These are phyloP conservation scores for Phyllosticta paracitricarpa DNA, from an alignment of 2,329 filamentous ascomycete species.

Conservation along the genomic window DNA sequence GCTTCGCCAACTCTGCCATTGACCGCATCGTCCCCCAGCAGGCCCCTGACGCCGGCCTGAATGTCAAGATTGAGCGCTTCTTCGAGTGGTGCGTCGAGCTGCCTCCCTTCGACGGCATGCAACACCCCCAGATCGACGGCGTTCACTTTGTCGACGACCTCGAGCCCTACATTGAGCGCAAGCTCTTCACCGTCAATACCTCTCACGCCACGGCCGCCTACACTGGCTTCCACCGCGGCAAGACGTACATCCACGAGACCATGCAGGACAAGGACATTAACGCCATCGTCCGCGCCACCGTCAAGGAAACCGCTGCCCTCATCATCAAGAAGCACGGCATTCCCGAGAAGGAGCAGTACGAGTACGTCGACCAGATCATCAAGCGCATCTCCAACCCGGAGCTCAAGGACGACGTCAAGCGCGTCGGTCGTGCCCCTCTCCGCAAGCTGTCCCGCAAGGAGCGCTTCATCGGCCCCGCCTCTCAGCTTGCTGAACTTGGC, in stretches of 20 bases:
- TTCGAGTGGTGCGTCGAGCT: slow-evolving; percentile 97
- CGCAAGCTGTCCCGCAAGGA: slow-evolving; percentile 93
- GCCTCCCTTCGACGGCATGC: slow-evolving; percentile 62
- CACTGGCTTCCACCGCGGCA: slow-evolving; percentile 79
- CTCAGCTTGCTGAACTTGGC: slow-evolving; percentile 74
- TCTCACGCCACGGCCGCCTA: slow-evolving; percentile 93
- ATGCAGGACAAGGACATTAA: slow-evolving; percentile 73
- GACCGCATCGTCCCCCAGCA: slow-evolving; percentile 96
- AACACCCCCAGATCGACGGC: slow-evolving; percentile 67
- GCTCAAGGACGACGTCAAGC: slow-evolving; percentile 85
- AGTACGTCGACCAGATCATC: slow-evolving; percentile 89
- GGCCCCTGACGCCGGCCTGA: slow-evolving; percentile 65
- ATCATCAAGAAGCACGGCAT: slow-evolving; percentile 85
- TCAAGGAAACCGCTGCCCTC: slow-evolving; percentile 76
- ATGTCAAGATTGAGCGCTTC: slow-evolving; percentile 96
- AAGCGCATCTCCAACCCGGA: slow-evolving; percentile 87
- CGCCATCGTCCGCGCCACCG: slow-evolving; percentile 65
- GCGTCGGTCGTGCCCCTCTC: slow-evolving; percentile 87
- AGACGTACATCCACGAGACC: slow-evolving; percentile 82
- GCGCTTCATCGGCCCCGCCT: slow-evolving; percentile 86
- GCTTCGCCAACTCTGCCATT: slow-evolving; percentile 95
- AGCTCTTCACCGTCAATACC: slow-evolving; percentile 99
- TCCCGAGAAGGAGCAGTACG: slow-evolving; percentile 60
- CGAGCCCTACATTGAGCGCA: slow-evolving; percentile 94
- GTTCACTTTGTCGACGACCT: slow-evolving; percentile 91